These are phyloP conservation scores for Imleria badia DNA, from an alignment of 768 basidiomycete species.

Conservation along the genomic window DNA sequence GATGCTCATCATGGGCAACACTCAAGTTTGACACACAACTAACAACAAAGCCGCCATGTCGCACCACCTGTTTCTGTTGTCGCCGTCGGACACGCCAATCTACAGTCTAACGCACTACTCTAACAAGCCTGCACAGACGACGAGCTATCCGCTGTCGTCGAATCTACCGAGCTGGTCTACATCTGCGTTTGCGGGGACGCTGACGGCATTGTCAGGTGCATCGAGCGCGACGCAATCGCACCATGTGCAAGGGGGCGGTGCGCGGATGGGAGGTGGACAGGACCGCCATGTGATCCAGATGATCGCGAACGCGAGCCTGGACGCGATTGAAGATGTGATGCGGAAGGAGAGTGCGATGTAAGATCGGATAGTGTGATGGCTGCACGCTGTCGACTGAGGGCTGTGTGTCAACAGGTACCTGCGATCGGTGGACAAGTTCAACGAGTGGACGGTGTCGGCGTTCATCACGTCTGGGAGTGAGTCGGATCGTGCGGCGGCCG, in stretches of 20 bases:
- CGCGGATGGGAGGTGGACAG: conserved; percentile 75
- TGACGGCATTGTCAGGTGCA: conserved; percentile 84
- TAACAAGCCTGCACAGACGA: conserved; percentile 61
- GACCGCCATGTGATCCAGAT: conserved; percentile 97
- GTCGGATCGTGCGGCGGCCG: conserved; percentile 22
- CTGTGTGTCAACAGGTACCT: conserved; percentile 80
- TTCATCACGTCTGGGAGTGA: conserved; percentile 94
- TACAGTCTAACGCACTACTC: conserved; percentile 84
- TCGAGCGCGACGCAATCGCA: conserved; percentile 66
- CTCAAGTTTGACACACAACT: conserved; percentile 1
- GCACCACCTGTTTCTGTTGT: conserved; percentile 82
- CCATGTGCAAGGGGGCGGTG: conserved; percentile 60
- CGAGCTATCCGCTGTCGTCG: conserved; percentile 68
- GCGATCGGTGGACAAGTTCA: conserved; percentile 94
- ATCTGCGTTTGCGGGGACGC: conserved; percentile 85
- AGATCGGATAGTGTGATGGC: conserved; percentile 31
- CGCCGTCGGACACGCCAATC: conserved; percentile 83
- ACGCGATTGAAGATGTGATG: conserved; percentile 93
- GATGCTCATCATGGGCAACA: neutral
- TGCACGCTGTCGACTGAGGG: conserved; percentile 12
- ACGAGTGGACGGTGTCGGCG: conserved; percentile 97
- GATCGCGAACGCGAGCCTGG: conserved; percentile 96
- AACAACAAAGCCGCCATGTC: conserved; percentile 53
- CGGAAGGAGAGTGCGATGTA: conserved; percentile 78
- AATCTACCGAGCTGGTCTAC: conserved; percentile 91